Percentiles rank a stretch among this genome's conserved stretches.
These are phyloP conservation scores for Cadophora malorum DNA, from an alignment of 2,329 filamentous ascomycete genomes.

Conservation along the genomic window DNA sequence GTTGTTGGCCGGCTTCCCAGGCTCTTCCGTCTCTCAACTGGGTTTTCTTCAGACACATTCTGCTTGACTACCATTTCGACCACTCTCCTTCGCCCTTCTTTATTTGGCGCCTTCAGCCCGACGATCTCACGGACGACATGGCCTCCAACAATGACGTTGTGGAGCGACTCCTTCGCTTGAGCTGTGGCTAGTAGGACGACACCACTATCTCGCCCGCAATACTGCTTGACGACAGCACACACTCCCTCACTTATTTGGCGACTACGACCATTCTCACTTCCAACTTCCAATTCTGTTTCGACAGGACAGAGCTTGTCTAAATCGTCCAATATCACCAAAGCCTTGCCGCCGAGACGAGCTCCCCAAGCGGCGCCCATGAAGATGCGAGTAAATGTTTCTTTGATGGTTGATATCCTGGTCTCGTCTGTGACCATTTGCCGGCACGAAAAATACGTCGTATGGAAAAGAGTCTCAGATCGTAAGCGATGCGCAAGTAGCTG, in stretches of 20 bases:
- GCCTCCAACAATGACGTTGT: conserved; percentile 87
- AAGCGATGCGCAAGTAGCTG: conserved; percentile 78
- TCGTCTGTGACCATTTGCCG: conserved; percentile 89
- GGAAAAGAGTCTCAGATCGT: conserved; percentile 75
- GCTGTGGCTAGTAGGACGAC: conserved; percentile 91
- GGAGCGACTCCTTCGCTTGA: conserved; percentile 89
- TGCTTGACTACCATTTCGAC: conserved; percentile 78
- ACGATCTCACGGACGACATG: conserved; percentile 94
- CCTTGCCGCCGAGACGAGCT: conserved; percentile 81
- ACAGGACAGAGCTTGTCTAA: conserved; percentile 90
- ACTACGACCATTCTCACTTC: conserved; percentile 91
- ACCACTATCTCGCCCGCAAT: conserved; percentile 78
- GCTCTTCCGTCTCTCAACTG: conserved; percentile 48
- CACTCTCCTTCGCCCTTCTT: conserved; percentile 83
- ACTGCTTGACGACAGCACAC: conserved; percentile 81
- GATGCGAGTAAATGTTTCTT: conserved; percentile 81
- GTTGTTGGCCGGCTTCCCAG: conserved; percentile 59
- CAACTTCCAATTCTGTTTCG: conserved; percentile 93
- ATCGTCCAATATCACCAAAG: conserved; percentile 89
- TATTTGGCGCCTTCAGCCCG: conserved; percentile 87
- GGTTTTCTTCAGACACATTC: conserved; percentile 52
- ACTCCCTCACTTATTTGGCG: conserved; percentile 91
- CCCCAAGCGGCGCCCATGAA: conserved; percentile 95
- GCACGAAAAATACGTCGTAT: conserved; percentile 86
- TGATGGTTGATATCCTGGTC: conserved; percentile 86